Conservation (phyloP, 257 asterid species). For the Oldenlandia corymbosa region DNA sequence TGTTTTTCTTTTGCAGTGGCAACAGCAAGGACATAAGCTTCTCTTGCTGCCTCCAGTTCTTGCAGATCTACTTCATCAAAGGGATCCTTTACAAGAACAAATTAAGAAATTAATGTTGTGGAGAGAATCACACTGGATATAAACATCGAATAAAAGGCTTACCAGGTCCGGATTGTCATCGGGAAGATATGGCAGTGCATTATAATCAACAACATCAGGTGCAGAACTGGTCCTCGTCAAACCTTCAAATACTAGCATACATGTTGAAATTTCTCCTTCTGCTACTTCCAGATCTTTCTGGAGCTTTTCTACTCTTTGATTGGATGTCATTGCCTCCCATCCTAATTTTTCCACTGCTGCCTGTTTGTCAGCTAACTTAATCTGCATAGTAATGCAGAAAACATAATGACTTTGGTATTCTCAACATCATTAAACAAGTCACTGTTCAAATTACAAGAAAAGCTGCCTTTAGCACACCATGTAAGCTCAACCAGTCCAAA, state of each 20-base stretch:
- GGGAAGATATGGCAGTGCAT: conserved; percentile 30
- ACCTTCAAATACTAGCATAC: conserved; percentile 59
- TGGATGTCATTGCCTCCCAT: conserved; percentile 83
- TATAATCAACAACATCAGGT: conserved; percentile 38
- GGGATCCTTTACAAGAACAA: conserved; percentile 41
- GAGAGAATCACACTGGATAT: too few species aligned
- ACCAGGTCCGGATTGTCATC: conserved; percentile 46
- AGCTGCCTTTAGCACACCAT: too few species aligned
- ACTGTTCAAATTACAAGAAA: background rate
- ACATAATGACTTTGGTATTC: background rate
- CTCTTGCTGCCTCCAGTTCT: conserved; percentile 69
- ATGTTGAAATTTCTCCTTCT: conserved; percentile 61
- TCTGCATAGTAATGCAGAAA: conserved; percentile 29
- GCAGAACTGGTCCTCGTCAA: conserved; percentile 40
- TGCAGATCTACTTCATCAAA: conserved; percentile 43
- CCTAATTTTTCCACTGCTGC: conserved; percentile 91
- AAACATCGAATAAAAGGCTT: conserved; percentile 21
- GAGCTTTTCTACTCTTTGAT: conserved; percentile 62
- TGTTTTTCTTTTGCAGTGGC: conserved; percentile 64
- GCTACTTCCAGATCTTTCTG: conserved; percentile 58
- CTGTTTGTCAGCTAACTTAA: conserved; percentile 94
- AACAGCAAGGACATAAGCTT: conserved; percentile 65
- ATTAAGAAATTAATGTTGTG: background rate
- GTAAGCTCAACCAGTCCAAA: too few species aligned
- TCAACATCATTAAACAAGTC: too few species aligned